Base-by-base conservation (phyloP, 306 rosid species). In the Fragaria ananassa region DNA sequence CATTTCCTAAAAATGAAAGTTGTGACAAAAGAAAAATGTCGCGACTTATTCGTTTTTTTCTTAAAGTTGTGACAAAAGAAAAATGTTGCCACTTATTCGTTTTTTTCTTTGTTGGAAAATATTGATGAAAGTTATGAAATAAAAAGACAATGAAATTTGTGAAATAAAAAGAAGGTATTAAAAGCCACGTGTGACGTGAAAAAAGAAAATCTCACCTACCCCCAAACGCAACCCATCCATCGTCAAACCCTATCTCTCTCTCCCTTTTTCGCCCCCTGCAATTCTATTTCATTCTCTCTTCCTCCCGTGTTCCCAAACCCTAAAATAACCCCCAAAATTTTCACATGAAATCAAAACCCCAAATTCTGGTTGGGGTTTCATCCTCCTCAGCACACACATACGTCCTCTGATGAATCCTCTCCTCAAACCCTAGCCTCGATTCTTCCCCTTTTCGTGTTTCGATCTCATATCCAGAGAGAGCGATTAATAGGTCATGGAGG, bases 401-500 rank as follows among this genome's bases (percentile, higher is more conserved):
- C 71, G 34, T 47, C 50, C 25, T 76, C 68, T 74, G 57, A 84
- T 87, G 82, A 21, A 58, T 74, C 81, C 72, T 31, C 27, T 4
- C 56, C 15, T 57, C 61, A 75, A 85, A 75, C 83, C 82, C 84
- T 89, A 50, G 68, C 78, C 68, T 53, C 78, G 60, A 41, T 61
- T 31, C 10, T 65, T 34, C 75, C 51, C 47, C 57, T 10, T 74
- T 77, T 56, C 65, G 51, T 74, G 34, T 39, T 53, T 19, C 65
- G 37, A 25, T 7, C 23, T 34, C 44, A 6, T 54, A 63, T 15
- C 8, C n/a, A 71, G 49, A 51, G 75, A 71, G 34, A 25, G 54
- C 29, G 54, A 76, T 50, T 34, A 34, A 65, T 45, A 27, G 76
- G 81, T 88, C 77, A 95, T 90, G 98, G 97, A 85, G 90, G 95